These are phyloP conservation scores for Globisporangium cylindrosporum DNA, from an alignment of 352 stramenopile species.

Conservation along the genomic window DNA sequence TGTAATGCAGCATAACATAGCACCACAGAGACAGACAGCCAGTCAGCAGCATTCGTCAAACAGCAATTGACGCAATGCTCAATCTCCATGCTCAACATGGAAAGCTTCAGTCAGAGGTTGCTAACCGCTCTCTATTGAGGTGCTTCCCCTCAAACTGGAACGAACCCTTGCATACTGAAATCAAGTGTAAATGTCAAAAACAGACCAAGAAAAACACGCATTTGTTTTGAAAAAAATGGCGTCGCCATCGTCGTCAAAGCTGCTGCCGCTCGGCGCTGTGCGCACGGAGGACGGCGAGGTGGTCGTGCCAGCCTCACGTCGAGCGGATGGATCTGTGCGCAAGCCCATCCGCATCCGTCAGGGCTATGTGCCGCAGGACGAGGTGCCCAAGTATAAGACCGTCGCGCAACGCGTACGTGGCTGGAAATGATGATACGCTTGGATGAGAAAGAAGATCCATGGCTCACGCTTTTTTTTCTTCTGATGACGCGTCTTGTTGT, in stretches of 20 bases:
- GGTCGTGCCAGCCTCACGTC: conserved; percentile 55
- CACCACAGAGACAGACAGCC: no score
- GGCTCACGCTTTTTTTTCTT: neutral
- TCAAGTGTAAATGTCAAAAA: neutral
- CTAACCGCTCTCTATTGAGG: neutral
- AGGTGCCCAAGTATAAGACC: conserved; percentile 80
- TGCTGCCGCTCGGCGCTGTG: conserved; percentile 62
- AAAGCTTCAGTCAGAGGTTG: no score
- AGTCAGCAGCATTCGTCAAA: neutral
- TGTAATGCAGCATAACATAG: no score
- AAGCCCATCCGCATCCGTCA: conserved; percentile 80
- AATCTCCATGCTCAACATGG: neutral
- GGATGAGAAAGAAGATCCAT: neutral
- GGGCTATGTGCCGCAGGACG: conserved; percentile 80
- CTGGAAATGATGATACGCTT: neutral
- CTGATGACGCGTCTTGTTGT: conserved; percentile 7
- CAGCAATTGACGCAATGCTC: neutral
- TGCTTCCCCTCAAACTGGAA: neutral
- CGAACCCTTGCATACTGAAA: neutral
- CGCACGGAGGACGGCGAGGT: conserved; percentile 57
- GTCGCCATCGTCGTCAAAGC: neutral
- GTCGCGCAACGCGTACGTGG: conserved; percentile 45
- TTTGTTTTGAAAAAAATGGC: neutral
- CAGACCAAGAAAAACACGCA: neutral
- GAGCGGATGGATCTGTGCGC: conserved; percentile 70